Percentiles rank a stretch among this genome's conserved stretches.
Evolutionary conservation across 2,329 filamentous ascomycete species (phyloP).

Genomic region (Aspergillus sergii): DNA sequence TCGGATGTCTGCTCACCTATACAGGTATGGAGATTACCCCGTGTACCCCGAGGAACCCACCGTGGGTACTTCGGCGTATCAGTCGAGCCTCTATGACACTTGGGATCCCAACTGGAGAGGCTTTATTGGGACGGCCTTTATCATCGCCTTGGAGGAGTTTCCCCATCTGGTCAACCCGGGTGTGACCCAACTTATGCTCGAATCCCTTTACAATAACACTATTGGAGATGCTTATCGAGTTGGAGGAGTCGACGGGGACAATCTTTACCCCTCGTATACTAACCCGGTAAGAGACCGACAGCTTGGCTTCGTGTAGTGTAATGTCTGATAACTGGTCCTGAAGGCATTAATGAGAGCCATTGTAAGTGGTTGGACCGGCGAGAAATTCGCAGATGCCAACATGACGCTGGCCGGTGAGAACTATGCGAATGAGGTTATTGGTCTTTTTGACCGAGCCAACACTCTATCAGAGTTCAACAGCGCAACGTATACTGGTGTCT

Average conservation of each 20-base stretch:
- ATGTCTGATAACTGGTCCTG: not conserved
- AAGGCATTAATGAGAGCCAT: slow-evolving; percentile 65
- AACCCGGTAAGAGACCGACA: no score
- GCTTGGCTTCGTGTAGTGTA: no score
- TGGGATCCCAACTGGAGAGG: slow-evolving; percentile 69
- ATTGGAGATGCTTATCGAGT: slow-evolving; percentile 64
- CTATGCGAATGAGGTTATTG: slow-evolving; percentile 59
- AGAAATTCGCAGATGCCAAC: slow-evolving; percentile 56
- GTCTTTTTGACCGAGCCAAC: slow-evolving; percentile 57
- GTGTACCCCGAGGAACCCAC: slow-evolving; percentile 53
- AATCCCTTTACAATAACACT: slow-evolving; percentile 58
- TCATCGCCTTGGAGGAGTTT: slow-evolving; percentile 63
- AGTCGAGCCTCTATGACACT: slow-evolving; percentile 54
- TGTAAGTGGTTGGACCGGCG: slow-evolving; percentile 61
- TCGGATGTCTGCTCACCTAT: not conserved
- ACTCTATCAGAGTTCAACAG: slow-evolving; percentile 67
- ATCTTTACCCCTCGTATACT: slow-evolving; percentile 59
- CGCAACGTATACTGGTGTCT: slow-evolving; percentile 65
- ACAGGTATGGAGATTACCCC: slow-evolving; percentile 49
- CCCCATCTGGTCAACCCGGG: slow-evolving; percentile 46
- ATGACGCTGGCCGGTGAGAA: slow-evolving; percentile 50
- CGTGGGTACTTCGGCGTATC: slow-evolving; percentile 55
- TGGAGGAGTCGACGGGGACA: slow-evolving; percentile 62
- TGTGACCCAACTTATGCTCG: slow-evolving; percentile 50
- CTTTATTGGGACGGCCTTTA: slow-evolving; percentile 62